A percentile compares a stretch with the other conserved stretches of the same genome.
Conservation (phyloP, 495 filamentous ascomycete genomes). For the Opeltia flavorubescens region DNA sequence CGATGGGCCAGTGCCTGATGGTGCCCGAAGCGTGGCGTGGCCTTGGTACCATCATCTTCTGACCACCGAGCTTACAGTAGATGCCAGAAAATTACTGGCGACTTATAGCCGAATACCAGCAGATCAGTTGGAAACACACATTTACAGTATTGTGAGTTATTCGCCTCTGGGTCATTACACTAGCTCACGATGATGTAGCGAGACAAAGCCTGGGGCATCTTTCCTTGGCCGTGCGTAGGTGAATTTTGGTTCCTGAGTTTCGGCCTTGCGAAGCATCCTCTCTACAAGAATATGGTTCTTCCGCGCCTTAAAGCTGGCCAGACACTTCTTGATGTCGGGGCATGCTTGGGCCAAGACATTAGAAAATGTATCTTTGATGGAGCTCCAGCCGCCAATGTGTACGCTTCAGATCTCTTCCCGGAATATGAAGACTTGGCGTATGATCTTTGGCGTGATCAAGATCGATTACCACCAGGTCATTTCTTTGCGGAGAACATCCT, state of each 20-base stretch:
- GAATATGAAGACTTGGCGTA: conserved; percentile 14
- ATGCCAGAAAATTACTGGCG: conserved; percentile 16
- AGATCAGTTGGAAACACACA: conserved; percentile 12
- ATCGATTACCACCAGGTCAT: conserved; percentile 7
- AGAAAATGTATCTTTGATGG: conserved; percentile 16
- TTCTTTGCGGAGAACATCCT: conserved; percentile 16
- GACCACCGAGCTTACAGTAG: conserved; percentile 7
- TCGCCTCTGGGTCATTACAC: background rate
- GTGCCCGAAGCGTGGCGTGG: conserved; percentile 15
- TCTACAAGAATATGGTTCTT: conserved; percentile 12
- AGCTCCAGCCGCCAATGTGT: conserved; percentile 11
- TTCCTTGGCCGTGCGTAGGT: conserved; percentile 28
- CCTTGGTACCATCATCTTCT: conserved; percentile 17
- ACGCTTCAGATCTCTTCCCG: conserved; percentile 14
- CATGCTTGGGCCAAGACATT: conserved; percentile 18
- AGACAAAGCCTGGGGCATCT: conserved; percentile 18
- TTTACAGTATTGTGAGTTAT: conserved; percentile 14
- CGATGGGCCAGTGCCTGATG: conserved; percentile 12
- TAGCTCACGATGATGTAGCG: conserved; percentile 2
- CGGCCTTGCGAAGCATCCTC: conserved; percentile 15
- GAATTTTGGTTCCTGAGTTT: conserved; percentile 26
- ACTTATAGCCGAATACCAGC: conserved; percentile 16
- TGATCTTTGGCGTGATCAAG: conserved; percentile 14
- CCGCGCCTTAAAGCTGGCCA: conserved; percentile 11
- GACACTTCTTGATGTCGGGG: conserved; percentile 15